Percentiles rank a stretch among this genome's conserved stretches.
Evolutionary conservation across 1,139 yeast species (phyloP).

Genomic region (Sugiyamaella paludigena): DNA sequence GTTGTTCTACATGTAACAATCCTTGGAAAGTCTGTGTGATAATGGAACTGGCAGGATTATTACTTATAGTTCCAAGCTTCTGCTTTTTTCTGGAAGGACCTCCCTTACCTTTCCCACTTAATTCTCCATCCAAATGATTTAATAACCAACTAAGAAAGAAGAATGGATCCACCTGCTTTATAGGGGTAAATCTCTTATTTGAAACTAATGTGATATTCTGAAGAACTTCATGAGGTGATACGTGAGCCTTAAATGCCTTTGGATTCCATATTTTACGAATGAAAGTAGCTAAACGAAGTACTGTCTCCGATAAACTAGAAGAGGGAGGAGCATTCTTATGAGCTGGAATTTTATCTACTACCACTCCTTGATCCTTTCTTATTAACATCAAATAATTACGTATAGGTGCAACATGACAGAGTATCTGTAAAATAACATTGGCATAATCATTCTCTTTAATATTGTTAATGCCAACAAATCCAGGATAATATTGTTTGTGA

Average conservation of each 20-base stretch:
- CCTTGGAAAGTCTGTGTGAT: conserved; percentile 52
- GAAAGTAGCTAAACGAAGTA: conserved; percentile 43
- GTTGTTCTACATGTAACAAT: conserved; percentile 41
- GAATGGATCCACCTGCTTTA: conserved; percentile 50
- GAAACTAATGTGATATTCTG: conserved; percentile 47
- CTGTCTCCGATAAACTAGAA: conserved; percentile 28
- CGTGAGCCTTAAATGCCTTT: conserved; percentile 54
- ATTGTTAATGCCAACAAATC: conserved; percentile 64
- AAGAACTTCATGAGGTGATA: conserved; percentile 66
- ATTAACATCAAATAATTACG: conserved; percentile 51
- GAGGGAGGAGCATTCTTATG: background rate
- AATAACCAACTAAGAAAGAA: conserved; percentile 59
- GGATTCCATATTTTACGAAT: conserved; percentile 65
- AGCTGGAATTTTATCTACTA: conserved; percentile 15
- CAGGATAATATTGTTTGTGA: conserved; percentile 52
- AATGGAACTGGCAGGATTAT: conserved; percentile 30
- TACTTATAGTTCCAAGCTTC: conserved; percentile 1
- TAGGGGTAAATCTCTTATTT: conserved; percentile 44
- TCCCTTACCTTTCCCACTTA: conserved; percentile 33
- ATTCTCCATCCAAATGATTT: conserved; percentile 46
- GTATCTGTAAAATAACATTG: conserved; percentile 55
- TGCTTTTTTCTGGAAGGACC: conserved; percentile 2
- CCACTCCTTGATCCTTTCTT: background rate
- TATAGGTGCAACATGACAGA: conserved; percentile 54
- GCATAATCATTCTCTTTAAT: conserved; percentile 51